Evolutionary conservation across 2,329 filamentous ascomycete genomes (phyloP).

Genomic region (Diplodia corticola): DNA sequence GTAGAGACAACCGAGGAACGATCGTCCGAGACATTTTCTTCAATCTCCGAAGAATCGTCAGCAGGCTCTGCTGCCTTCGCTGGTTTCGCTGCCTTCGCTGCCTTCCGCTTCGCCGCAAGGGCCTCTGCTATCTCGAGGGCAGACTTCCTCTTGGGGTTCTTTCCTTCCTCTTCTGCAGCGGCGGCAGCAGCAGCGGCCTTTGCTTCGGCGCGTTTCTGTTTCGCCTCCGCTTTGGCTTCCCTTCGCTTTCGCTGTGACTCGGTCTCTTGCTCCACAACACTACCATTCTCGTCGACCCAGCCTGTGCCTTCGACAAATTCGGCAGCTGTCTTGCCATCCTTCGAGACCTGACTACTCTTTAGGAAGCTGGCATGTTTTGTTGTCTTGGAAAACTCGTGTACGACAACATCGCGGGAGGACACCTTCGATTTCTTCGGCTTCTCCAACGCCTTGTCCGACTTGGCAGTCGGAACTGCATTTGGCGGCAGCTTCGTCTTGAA

Average conservation of each 20-base stretch:
- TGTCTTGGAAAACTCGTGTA: constrained; percentile 90
- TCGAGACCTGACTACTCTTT: constrained; percentile 55
- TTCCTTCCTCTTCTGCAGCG: neutral
- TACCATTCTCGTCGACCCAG: constrained; percentile 80
- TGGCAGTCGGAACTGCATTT: constrained; percentile 45
- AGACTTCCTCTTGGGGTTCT: constrained; percentile 25
- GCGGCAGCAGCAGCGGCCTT: neutral
- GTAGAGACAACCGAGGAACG: constrained; percentile 39
- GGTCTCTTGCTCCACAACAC: constrained; percentile 65
- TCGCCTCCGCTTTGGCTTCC: constrained; percentile 21
- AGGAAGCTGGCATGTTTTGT: constrained; percentile 81
- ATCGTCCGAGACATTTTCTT: constrained; percentile 25
- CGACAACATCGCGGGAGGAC: constrained; percentile 57
- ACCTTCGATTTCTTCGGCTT: constrained; percentile 52
- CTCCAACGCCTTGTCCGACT: constrained; percentile 29
- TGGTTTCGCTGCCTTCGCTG: neutral
- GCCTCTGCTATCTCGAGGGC: constrained; percentile 13
- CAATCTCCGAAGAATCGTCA: constrained; percentile 8
- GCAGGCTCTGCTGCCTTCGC: neutral
- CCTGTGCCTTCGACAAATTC: constrained; percentile 82
- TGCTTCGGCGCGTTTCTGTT: constrained; percentile 6
- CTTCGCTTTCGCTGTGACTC: constrained; percentile 24
- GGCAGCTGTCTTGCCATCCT: constrained; percentile 49
- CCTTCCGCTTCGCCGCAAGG: constrained; percentile 6
- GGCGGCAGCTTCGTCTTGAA: constrained; percentile 80